A percentile compares a stretch with the other conserved stretches of the same genome.
These are phyloP conservation scores for Leonotis leonurus DNA, from an alignment of 257 asterid species.

Conservation along the genomic window DNA sequence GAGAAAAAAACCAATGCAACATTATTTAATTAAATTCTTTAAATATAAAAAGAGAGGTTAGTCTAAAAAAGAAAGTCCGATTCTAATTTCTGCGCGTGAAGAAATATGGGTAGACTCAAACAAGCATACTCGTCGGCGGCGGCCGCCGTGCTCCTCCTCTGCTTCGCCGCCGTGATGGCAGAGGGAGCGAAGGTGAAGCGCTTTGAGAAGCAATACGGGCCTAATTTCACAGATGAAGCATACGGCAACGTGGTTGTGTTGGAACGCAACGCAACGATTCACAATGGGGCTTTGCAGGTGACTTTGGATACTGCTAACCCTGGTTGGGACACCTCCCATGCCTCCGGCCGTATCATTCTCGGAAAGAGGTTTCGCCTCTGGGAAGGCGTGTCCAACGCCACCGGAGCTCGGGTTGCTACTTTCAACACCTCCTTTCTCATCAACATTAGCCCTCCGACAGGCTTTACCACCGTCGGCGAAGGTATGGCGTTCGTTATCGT, in stretches of 20 bases:
- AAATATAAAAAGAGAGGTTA: background rate
- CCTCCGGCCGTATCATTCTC: constrained; percentile 50
- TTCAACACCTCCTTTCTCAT: constrained; percentile 69
- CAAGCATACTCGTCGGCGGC: background rate
- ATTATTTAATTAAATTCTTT: constrained; percentile 1
- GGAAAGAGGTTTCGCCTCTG: constrained; percentile 43
- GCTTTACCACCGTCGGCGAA: constrained; percentile 38
- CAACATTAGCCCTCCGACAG: constrained; percentile 23
- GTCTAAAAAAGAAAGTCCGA: background rate
- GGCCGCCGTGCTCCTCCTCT: constrained; percentile 13
- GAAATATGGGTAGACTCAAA: constrained; percentile 27
- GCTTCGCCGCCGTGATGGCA: constrained; percentile 12
- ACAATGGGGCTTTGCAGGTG: constrained; percentile 53
- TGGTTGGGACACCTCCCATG: constrained; percentile 8
- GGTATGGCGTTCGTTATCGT: constrained; percentile 70
- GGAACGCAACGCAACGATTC: constrained; percentile 26
- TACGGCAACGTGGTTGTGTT: background rate
- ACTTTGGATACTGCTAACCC: constrained; percentile 44
- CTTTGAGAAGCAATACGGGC: background rate
- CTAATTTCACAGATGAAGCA: background rate
- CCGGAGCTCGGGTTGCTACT: constrained; percentile 29
- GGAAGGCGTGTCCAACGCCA: constrained; percentile 19
- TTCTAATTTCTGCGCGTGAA: constrained; percentile 10
- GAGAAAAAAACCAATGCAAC: background rate
- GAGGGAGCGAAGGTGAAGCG: constrained; percentile 25